phyloP scores from a whole-genome alignment of 192 early-diverging fungal genomes.

The Podila epicladia region DNA sequence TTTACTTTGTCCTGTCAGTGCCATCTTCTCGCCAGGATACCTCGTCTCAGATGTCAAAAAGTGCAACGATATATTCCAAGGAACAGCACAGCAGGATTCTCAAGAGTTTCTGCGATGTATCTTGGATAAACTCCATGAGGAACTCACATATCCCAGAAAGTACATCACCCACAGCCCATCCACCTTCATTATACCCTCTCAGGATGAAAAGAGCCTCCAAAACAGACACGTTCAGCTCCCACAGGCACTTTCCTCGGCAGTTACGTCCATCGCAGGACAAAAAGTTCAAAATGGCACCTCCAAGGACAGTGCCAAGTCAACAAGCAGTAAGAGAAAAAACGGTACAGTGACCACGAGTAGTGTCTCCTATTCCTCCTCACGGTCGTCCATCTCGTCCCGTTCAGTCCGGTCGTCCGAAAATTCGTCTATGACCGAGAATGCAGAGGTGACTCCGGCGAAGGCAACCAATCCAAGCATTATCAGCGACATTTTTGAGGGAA shows the following conservation, averaged over 20 bases:
- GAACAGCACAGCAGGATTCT: constrained; percentile 50
- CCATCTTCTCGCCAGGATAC: constrained; percentile 39
- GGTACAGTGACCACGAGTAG: constrained; percentile 20
- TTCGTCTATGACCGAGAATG: constrained; percentile 34
- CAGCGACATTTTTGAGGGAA: constrained; percentile 54
- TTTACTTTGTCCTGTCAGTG: constrained; percentile 10
- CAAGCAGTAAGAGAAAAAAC: constrained; percentile 5
- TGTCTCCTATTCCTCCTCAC: constrained; percentile 33
- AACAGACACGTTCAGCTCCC: constrained; percentile 10
- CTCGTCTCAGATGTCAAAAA: constrained; percentile 51
- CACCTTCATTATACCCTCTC: constrained; percentile 19
- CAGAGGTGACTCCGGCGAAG: constrained; percentile 43
- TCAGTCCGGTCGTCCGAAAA: constrained; percentile 35
- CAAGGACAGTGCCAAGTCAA: constrained; percentile 3
- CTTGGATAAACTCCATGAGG: constrained; percentile 53
- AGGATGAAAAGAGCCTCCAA: constrained; percentile 17
- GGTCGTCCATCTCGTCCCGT: constrained; percentile 33
- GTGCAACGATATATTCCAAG: constrained; percentile 48
- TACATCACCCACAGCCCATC: constrained; percentile 1
- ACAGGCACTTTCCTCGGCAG: not conserved
- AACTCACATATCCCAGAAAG: constrained; percentile 49
- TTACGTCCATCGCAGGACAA: not conserved
- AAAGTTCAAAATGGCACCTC: not conserved
- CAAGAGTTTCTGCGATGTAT: constrained; percentile 54
- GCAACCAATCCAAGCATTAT: constrained; percentile 46